These are phyloP conservation scores for Boletus barrowsii DNA, from an alignment of 768 basidiomycete species.

Conservation along the genomic window DNA sequence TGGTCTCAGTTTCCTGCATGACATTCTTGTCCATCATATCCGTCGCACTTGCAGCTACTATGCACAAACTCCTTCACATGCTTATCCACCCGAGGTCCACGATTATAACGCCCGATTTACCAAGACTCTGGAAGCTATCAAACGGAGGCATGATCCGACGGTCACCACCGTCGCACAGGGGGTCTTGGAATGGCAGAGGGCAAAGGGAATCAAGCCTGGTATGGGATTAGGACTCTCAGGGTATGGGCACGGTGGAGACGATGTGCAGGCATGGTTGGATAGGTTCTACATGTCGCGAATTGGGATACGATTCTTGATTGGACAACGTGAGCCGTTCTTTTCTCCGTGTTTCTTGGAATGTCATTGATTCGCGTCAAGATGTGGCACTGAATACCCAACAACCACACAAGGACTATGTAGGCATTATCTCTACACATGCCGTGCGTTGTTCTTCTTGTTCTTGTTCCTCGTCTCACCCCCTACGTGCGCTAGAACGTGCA, in stretches of 20 bases:
- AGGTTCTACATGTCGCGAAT: conserved; percentile 96
- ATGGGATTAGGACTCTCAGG: conserved; percentile 26
- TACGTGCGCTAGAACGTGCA: conserved; percentile 70
- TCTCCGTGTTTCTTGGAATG: not conserved
- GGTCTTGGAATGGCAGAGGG: conserved; percentile 92
- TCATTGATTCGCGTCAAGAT: conserved; percentile 46
- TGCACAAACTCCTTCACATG: conserved; percentile 63
- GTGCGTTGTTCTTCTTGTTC: conserved; percentile 41
- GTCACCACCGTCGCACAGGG: conserved; percentile 97
- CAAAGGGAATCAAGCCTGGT: conserved; percentile 27
- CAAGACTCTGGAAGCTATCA: conserved; percentile 80
- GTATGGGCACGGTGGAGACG: conserved; percentile 67
- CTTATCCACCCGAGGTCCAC: conserved; percentile 90
- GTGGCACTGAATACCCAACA: conserved; percentile 92
- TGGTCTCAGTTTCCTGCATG: conserved; percentile 9
- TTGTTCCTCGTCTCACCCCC: not conserved
- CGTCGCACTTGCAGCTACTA: conserved; percentile 62
- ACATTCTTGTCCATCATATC: not conserved
- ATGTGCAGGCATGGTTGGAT: conserved; percentile 95
- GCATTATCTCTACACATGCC: conserved; percentile 93
- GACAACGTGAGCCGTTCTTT: conserved; percentile 67
- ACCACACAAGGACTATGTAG: conserved; percentile 88
- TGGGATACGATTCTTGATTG: conserved; percentile 94
- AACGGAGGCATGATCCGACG: conserved; percentile 93
- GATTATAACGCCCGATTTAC: conserved; percentile 95